Conservation (phyloP, 192 early-diverging fungal species). For the Geranomyces variabilis region DNA sequence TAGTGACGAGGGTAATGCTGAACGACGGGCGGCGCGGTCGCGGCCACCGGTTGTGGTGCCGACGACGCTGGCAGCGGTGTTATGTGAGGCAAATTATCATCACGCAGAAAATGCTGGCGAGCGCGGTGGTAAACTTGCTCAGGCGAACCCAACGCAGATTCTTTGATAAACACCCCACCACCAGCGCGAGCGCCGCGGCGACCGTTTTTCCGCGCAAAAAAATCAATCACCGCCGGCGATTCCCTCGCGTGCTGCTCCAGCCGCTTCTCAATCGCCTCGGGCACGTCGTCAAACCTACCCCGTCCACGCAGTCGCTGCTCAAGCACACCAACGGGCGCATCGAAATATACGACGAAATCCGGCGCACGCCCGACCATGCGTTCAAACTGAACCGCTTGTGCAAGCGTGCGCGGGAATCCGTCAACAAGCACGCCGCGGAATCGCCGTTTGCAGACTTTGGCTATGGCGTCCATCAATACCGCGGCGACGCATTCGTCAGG, state of each 20-base stretch:
- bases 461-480: slow-evolving; percentile 34
- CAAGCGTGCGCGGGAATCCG: slow-evolving; percentile 67
- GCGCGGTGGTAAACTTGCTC: background rate
- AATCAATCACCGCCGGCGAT: slow-evolving; percentile 10
- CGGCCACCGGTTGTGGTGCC: background rate
- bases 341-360: slow-evolving; percentile 18
- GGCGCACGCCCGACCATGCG: slow-evolving; percentile 1
- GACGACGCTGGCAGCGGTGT: background rate
- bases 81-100: no score
- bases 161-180: background rate
- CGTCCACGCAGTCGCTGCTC: background rate
- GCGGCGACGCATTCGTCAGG: slow-evolving; percentile 53
- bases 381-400: slow-evolving; percentile 58
- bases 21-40: background rate
- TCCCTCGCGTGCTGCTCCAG: slow-evolving; percentile 17
- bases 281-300: slow-evolving; percentile 17
- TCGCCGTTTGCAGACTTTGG: slow-evolving; percentile 13
- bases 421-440: slow-evolving; percentile 58
- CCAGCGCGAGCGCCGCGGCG: background rate
- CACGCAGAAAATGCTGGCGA: background rate
- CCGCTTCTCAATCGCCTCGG: slow-evolving; percentile 12
- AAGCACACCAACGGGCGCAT: slow-evolving; percentile 12
- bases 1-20: background rate
- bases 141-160: background rate
- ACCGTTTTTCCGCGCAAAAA: background rate